Base-by-base conservation (phyloP, 75 land plant species). In the Sequoiadendron giganteum region DNA sequence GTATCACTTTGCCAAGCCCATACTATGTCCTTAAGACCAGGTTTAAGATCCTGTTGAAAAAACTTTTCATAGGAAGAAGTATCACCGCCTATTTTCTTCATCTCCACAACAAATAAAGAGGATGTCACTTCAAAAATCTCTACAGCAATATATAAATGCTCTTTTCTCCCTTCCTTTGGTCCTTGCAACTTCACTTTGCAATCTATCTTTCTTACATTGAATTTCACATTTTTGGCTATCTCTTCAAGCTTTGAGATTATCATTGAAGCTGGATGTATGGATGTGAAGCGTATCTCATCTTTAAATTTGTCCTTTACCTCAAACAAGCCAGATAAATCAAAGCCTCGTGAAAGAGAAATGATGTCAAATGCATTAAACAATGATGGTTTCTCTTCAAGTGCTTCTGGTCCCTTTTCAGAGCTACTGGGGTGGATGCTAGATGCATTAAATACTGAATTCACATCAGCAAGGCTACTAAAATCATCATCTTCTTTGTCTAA, bases 41-140 rank as follows among this genome's bases (percentile, higher is more conserved):
- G 92, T 80, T 86, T 68, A 1, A 91, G 77, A 30, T 85, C 90
- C 5, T 91, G 80, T 28, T 85, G 85, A 40, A 86, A 25, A 14
- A 89, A 58, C 85, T 87, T 87, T 52, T 85, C 86, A 77, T 87
- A 91, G 58, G 91, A 92, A 68, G 89, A 42, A 3, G 90, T 88
- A 47, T 92, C 93, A 13, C 93, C 93, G 32, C 82, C 54, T 3
- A 89, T 87, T 76, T 91, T 92, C 80, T 86, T 80, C 58, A 92
- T 21, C 86, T 92, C 92, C 56, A 92, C 92, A 87, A 92, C n/a
- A 77, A 86, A 83, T 52, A 92, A 72, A 72, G 86, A 75, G 40
- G 92, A 89, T 21, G 93, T 81, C 10, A 89, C 89, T 45, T 92
- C 90, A 38, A 91, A 89, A 15, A 93, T 88, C 91, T 93, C 94